A percentile compares a stretch with the other conserved stretches of the same genome.
These are phyloP conservation scores for Neurospora tetraspora DNA, from an alignment of 495 filamentous ascomycete species.

Conservation along the genomic window DNA sequence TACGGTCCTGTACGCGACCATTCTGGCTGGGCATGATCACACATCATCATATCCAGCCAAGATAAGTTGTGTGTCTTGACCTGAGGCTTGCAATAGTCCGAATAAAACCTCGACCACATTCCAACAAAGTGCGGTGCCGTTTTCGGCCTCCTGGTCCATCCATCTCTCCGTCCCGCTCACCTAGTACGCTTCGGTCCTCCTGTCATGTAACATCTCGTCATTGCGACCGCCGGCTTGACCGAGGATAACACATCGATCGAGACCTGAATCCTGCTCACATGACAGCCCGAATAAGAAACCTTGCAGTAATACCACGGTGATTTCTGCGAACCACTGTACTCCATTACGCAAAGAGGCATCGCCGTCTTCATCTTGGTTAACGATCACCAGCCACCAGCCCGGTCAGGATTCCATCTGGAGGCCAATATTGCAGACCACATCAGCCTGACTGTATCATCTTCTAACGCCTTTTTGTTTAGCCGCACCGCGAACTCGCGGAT, in stretches of 20 bases:
- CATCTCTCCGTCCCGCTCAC: background rate
- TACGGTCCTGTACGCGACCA: background rate
- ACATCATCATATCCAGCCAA: background rate
- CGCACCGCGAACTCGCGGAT: conserved; percentile 8
- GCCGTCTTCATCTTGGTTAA: background rate
- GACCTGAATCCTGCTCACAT: background rate
- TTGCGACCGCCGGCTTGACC: background rate
- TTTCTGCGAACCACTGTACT: background rate
- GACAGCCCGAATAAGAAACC: background rate
- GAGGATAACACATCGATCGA: background rate
- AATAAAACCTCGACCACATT: background rate
- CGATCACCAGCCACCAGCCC: conserved; percentile 12
- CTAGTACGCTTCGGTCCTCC: background rate
- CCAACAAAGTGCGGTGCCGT: background rate
- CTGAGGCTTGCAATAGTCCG: background rate
- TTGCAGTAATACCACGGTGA: background rate
- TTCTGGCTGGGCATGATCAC: background rate
- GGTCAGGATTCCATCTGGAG: background rate
- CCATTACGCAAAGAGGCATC: background rate
- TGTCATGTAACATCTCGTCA: background rate
- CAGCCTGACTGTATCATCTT: background rate
- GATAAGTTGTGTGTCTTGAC: too few species aligned
- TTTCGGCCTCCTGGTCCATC: background rate
- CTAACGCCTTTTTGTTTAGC: conserved; percentile 20
- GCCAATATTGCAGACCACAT: background rate